These are phyloP conservation scores for Cryphonectria parasitica DNA, from an alignment of 2,329 filamentous ascomycete genomes.

Conservation along the genomic window DNA sequence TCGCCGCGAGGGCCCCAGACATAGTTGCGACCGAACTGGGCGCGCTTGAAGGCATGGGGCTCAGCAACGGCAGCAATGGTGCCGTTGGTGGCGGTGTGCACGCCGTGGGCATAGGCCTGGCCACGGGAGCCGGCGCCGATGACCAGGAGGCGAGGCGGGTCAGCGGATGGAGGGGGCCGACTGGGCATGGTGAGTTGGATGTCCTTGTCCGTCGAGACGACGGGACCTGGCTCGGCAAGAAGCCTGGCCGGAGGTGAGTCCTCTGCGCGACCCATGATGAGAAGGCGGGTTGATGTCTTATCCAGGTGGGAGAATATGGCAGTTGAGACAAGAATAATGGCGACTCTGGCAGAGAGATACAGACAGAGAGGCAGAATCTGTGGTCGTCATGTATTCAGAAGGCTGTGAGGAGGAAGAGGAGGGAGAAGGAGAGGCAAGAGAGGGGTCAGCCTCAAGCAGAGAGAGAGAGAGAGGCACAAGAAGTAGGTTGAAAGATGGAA, in stretches of 20 bases:
- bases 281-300: not conserved
- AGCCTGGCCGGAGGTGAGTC: constrained; percentile 32
- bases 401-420: not conserved
- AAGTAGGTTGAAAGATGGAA: not conserved
- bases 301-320: no score
- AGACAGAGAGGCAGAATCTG: not conserved
- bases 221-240: constrained; percentile 27
- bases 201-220: constrained; percentile 29
- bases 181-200: constrained; percentile 39
- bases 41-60: constrained; percentile 76
- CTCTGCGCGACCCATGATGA: constrained; percentile 16
- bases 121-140: constrained; percentile 85
- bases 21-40: constrained; percentile 69
- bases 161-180: constrained; percentile 46
- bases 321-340: no score
- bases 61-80: constrained; percentile 80
- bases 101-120: constrained; percentile 71
- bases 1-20: constrained; percentile 63
- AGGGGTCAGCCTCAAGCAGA: no score
- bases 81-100: constrained; percentile 67
- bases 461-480: not conserved
- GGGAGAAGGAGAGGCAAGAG: no score
- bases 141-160: constrained; percentile 70
- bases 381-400: not conserved
- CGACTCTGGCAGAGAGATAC: not conserved